A percentile compares a stretch with the other conserved stretches of the same genome.
Evolutionary conservation across 2,329 filamentous ascomycete genomes (phyloP).

Genomic region (Cladosporium sp.): DNA sequence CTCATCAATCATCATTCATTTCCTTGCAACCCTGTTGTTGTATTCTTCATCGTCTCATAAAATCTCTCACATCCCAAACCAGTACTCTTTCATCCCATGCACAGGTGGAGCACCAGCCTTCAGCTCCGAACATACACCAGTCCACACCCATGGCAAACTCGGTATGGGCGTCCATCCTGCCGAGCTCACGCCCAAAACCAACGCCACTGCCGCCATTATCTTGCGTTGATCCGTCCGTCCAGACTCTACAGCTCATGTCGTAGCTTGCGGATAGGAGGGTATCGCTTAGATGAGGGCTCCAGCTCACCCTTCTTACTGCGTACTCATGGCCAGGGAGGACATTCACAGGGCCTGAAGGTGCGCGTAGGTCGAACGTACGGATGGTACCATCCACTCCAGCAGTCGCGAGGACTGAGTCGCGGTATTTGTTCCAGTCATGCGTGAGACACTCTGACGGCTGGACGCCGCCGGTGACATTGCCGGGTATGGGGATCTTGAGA

Average conservation of each 20-base stretch:
- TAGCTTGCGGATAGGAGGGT: conserved; percentile 85
- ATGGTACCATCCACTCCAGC: conserved; percentile 84
- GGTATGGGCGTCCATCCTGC: conserved; percentile 85
- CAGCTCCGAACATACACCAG: conserved; percentile 93
- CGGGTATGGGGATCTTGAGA: conserved; percentile 45
- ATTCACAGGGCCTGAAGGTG: conserved; percentile 66
- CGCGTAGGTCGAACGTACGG: conserved; percentile 84
- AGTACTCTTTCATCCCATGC: conserved; percentile 91
- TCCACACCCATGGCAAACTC: conserved; percentile 96
- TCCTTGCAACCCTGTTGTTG: neutral
- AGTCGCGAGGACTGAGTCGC: conserved; percentile 74
- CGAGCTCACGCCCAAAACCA: conserved; percentile 54
- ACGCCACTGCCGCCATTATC: conserved; percentile 33
- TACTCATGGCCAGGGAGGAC: conserved; percentile 83
- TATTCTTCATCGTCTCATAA: conserved; percentile 43
- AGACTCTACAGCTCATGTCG: conserved; percentile 94
- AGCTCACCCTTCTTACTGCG: conserved; percentile 75
- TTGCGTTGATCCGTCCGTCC: conserved; percentile 69
- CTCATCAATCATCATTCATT: neutral
- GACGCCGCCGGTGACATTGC: conserved; percentile 33
- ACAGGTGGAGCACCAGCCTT: conserved; percentile 90
- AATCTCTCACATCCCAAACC: conserved; percentile 78
- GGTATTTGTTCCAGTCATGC: conserved; percentile 99
- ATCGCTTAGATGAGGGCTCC: conserved; percentile 91
- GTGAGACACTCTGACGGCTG: conserved; percentile 80